Evolutionary conservation across 768 basidiomycete species (phyloP), one percentile per base, ranked within the genome.

Genomic region (Suillus decipiens): DNA sequence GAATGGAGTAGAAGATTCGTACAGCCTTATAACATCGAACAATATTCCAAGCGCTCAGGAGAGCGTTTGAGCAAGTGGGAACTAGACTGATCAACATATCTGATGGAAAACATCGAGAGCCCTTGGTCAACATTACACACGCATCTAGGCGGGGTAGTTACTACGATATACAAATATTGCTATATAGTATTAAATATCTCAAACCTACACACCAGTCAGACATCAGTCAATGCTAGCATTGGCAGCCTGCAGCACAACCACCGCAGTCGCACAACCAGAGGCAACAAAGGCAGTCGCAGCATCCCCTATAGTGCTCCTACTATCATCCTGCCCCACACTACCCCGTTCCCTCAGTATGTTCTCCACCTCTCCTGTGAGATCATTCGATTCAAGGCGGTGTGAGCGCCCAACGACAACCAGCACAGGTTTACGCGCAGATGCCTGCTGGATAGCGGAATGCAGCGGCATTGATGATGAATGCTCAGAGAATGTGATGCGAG

Each of bases 241-340:
- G 67, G 80, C 77, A 54, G 87, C 85, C 76, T 93, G 92, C 37
- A 93, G 70, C 2, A 93, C 89, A 39, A 92, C 77, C 45, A 92
- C 68, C 19, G 86, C 89, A 50, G 81, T 79, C 47, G 83, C 83
- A 57, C 80, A 78, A 1, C 84, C 84, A 7, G 86, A 80, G 3
- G 88, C 78, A 12, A 95, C 84, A 71, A 96, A 85, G 48, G 88
- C 88, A 48, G 89, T 84, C 3, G 86, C 92, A 19, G 92, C 88
- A 72, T 95, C 92, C 7, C 96, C 96, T 34, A 96, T 80, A 28
- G 95, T 94, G 78, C 89, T 90, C 73, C 82, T 80, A 64, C 93
- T 85, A 62, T 66, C 54, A 15, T 72, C 73, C 1, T 37, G 24
- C 31, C 36, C 45, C 4, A 19, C 24, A 5, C 37, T 62, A 36